Evolutionary conservation across 2,329 filamentous ascomycete genomes (phyloP).

Genomic region (Arthrobotrys musiformis): DNA sequence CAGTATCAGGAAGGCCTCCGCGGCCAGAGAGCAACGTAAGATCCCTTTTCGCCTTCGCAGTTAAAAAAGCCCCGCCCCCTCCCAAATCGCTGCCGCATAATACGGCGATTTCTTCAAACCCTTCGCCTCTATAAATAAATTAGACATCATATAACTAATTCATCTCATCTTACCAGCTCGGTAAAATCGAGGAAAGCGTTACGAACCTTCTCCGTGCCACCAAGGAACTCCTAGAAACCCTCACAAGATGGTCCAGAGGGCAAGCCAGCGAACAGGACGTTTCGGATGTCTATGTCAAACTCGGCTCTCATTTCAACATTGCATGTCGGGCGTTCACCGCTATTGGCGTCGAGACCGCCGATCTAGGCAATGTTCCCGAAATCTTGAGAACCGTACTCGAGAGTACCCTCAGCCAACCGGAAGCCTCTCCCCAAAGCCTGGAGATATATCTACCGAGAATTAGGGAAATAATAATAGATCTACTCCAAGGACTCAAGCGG

Average conservation of each 20-base stretch:
- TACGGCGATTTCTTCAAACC: background rate
- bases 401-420: conserved; percentile 87
- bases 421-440: conserved; percentile 90
- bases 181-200: conserved; percentile 98
- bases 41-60: background rate
- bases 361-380: conserved; percentile 95
- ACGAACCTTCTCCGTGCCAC: conserved; percentile 97
- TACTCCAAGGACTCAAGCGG: conserved; percentile 93
- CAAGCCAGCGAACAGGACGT: conserved; percentile 93
- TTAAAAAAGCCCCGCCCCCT: background rate
- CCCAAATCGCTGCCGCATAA: background rate
- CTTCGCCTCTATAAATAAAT: background rate
- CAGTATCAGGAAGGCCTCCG: conserved; percentile 42
- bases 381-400: conserved; percentile 89
- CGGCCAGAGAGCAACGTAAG: conserved; percentile 52
- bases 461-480: conserved; percentile 97
- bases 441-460: conserved; percentile 94
- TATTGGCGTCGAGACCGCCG: conserved; percentile 93
- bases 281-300: conserved; percentile 95
- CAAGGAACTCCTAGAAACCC: conserved; percentile 94
- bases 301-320: conserved; percentile 99
- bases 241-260: conserved; percentile 96
- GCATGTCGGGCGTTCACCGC: conserved; percentile 95
- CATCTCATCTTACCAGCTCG: conserved; percentile 67
- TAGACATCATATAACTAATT: conserved; percentile 27